Conservation (phyloP, 2,329 filamentous ascomycete species). For the Coleophoma cylindrospora region DNA sequence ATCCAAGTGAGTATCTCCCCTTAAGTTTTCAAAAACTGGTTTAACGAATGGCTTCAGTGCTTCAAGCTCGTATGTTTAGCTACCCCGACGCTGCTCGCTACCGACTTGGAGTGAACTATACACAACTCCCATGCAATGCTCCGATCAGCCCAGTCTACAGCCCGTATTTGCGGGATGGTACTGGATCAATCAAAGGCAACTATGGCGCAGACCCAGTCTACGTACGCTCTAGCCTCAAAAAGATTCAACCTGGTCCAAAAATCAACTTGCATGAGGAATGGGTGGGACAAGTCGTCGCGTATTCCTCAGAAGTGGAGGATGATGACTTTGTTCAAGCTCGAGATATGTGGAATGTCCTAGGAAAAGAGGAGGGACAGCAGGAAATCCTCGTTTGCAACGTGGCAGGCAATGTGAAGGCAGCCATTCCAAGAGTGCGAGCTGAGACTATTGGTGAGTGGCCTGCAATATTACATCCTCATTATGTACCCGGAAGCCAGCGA, state of each 20-base stretch:
- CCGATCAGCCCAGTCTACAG: slow-evolving; percentile 27
- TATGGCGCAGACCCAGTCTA: slow-evolving; percentile 41
- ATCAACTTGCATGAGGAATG: slow-evolving; percentile 21
- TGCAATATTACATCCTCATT: too few species aligned
- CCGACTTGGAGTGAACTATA: slow-evolving; percentile 52
- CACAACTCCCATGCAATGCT: slow-evolving; percentile 48
- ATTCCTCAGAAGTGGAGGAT: slow-evolving; percentile 23
- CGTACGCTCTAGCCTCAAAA: slow-evolving; percentile 5
- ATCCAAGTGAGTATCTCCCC: slow-evolving; percentile 43
- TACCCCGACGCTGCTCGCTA: slow-evolving; percentile 51
- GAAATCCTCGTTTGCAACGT: slow-evolving; percentile 43
- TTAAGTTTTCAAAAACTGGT: too few species aligned
- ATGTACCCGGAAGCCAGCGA: too few species aligned
- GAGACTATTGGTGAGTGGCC: too few species aligned
- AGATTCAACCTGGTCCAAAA: neutral
- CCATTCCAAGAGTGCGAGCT: too few species aligned
- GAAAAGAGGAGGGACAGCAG: slow-evolving; percentile 39
- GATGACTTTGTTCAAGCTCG: slow-evolving; percentile 33
- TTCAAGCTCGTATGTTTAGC: slow-evolving; percentile 48
- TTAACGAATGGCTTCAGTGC: slow-evolving; percentile 19
- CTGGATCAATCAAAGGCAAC: slow-evolving; percentile 30
- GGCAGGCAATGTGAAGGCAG: too few species aligned
- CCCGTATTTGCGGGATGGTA: slow-evolving; percentile 35
- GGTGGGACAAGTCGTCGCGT: slow-evolving; percentile 15
- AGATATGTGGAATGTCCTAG: slow-evolving; percentile 28